Conservation (phyloP, 257 asterid species). For the Fraxinus americana region DNA sequence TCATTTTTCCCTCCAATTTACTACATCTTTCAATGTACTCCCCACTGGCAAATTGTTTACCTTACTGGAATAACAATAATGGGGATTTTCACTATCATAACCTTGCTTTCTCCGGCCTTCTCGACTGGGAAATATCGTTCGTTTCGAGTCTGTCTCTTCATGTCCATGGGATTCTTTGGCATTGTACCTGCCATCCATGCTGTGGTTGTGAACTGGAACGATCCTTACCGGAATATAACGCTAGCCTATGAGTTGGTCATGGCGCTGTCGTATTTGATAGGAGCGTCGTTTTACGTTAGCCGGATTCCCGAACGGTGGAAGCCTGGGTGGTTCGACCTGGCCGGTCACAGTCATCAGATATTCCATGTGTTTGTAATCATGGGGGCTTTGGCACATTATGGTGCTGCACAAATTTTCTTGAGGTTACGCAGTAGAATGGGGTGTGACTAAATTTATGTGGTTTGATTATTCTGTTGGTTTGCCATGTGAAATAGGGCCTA, state of each 20-base stretch:
- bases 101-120: conserved; percentile 72
- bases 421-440: conserved; percentile 49
- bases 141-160: conserved; percentile 68
- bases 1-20: conserved; percentile 94
- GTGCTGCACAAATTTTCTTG: conserved; percentile 78
- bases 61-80: conserved; percentile 68
- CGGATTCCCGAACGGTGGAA: conserved; percentile 86
- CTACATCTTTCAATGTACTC: conserved; percentile 89
- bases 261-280: conserved; percentile 74
- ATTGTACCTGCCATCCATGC: conserved; percentile 78
- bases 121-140: conserved; percentile 61
- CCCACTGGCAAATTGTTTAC: conserved; percentile 76
- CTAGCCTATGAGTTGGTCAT: conserved; percentile 67
- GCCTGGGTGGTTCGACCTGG: conserved; percentile 90
- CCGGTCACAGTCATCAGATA: conserved; percentile 96
- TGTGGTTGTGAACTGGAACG: conserved; percentile 62
- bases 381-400: conserved; percentile 96
- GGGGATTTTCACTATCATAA: conserved; percentile 63
- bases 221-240: conserved; percentile 61
- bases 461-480: background rate
- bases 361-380: conserved; percentile 83
- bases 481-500: background rate
- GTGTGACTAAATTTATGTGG: conserved; percentile 32
- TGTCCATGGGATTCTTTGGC: conserved; percentile 88
- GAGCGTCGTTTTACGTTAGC: conserved; percentile 64